Evolutionary conservation across 2,329 filamentous ascomycete species (phyloP).

Genomic region (Fusarium sp.): DNA sequence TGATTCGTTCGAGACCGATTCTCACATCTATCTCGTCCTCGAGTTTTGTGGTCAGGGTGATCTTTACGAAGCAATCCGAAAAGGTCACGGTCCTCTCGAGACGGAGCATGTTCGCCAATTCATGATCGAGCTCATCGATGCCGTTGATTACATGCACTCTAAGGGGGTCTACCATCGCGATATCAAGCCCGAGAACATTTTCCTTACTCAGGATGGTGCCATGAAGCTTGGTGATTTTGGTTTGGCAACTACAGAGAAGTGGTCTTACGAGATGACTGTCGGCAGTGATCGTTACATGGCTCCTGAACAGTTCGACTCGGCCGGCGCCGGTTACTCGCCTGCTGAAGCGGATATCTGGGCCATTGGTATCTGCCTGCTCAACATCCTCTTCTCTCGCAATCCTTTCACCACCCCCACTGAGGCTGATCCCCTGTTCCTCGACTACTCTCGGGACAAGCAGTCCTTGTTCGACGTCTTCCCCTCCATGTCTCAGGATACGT

Average conservation of each 20-base stretch:
- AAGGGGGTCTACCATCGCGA: conserved; percentile 96
- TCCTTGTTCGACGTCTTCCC: conserved; percentile 98
- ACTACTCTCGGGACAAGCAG: conserved; percentile 93
- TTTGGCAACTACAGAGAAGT: conserved; percentile 86
- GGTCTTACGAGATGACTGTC: conserved; percentile 92
- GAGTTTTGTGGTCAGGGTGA: conserved; percentile 97
- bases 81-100: conserved; percentile 86
- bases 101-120: conserved; percentile 97
- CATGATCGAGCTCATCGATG: conserved; percentile 93
- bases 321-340: conserved; percentile 87
- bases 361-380: conserved; percentile 94
- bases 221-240: conserved; percentile 99
- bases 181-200: conserved; percentile 99
- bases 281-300: conserved; percentile 99
- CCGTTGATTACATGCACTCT: conserved; percentile 88
- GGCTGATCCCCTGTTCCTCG: conserved; percentile 90
- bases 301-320: conserved; percentile 95
- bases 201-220: conserved; percentile 82
- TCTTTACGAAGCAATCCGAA: conserved; percentile 95
- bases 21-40: conserved; percentile 90
- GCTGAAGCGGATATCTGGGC: conserved; percentile 97
- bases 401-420: conserved; percentile 92
- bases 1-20: conserved; percentile 89
- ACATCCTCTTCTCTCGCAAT: conserved; percentile 96
- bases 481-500: conserved; percentile 98